Evolutionary conservation across 768 basidiomycete genomes (phyloP), one percentile per base, ranked within the genome.

Genomic region (Amanita fuliginea): DNA sequence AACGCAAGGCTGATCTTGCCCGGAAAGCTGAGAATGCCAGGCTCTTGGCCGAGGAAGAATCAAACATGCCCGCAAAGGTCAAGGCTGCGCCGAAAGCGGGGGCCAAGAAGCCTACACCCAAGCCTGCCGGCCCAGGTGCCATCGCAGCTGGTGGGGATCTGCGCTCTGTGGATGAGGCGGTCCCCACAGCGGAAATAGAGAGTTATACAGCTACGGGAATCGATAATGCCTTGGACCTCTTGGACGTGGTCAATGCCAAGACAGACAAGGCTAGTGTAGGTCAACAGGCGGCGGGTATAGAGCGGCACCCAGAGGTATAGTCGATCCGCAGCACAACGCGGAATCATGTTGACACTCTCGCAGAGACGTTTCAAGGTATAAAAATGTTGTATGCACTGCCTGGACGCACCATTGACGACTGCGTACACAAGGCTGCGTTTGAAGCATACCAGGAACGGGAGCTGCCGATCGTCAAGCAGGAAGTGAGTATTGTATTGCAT

Each of bases 211-310:
- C 93, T 11, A 90, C 87, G 19, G 93, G 93, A 10, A 77, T 97
- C 47, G 93, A 97, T 60, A 84, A 90, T 62, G 91, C 88, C 7
- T 62, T 97, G 45, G 93, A 97, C 65, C 73, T 95, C 48, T 63
- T 96, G 53, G 86, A 90, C 51, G 76, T 92, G 3, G 90, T 95
- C 22, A 94, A 81, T 42, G 87, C 88, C 3, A 93, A 91, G 74
- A 83, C 79, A 77, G 93, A 95, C 64, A 95, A 95, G 68, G 88
- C 89, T 1, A 89, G 86, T 56, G 71, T 94, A 30, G 92, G 93
- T 0, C 78, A 81, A 51, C 85, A 87, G 63, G 92, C 93, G 11
- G 89, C 89, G 46, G 75, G 77, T 34, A 76, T 96, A 32, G 92
- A 96, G 68, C 76, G 75, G 48, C 93, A 96, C 74, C 93, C 93